Evolutionary conservation across 164 flowering plant species (phyloP), one percentile per base, ranked within the genome.

Genomic region (Aristolochia contorta): DNA sequence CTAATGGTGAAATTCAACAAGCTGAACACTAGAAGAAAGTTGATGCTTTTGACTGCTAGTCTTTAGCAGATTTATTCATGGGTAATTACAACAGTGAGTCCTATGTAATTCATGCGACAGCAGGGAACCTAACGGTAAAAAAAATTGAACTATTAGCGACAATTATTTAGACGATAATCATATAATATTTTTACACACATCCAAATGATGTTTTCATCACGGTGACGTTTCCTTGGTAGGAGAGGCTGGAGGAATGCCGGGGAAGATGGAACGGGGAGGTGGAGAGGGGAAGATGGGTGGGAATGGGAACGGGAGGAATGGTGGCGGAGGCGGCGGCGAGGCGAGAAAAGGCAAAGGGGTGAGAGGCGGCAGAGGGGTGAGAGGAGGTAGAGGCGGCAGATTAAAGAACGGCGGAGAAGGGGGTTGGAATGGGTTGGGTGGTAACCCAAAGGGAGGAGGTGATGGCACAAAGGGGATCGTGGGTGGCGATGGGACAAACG

Each of bases 241-340:
- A 24, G 59, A 64, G 43, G 79, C 81, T n/a, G 81, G 84, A 2
- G 85, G 84, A 56, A 74, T 69, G 8, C 84, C 82, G 20, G 91
- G 91, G 59, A 77, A 56, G 27, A 67, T 56, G 37, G 83, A 81
- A 3, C 62, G 8, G 16, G 73, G 76, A 16, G 77, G 78, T 55
- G 76, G 78, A 51, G 77, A 58, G 22, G 77, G 78, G 57, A 69
- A 32, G 56, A 69, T 22, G 2, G 71, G 78, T 30, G 57, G 48
- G 27, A 62, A 22, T 12, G 65, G 65, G 22, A 47, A 22, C 16
- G 33, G 15, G n/a, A 48, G 14, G 21, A 47, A 24, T 59, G 62
- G 54, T 16, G 55, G 63, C 1, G 55, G 63, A 20, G 54, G 54
- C 3, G 53, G 22, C 10, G 62, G 62, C 24, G 25, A 56, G 23